phyloP scores from a whole-genome alignment of 352 stramenopile genomes.

The Pythium dissotocum region DNA sequence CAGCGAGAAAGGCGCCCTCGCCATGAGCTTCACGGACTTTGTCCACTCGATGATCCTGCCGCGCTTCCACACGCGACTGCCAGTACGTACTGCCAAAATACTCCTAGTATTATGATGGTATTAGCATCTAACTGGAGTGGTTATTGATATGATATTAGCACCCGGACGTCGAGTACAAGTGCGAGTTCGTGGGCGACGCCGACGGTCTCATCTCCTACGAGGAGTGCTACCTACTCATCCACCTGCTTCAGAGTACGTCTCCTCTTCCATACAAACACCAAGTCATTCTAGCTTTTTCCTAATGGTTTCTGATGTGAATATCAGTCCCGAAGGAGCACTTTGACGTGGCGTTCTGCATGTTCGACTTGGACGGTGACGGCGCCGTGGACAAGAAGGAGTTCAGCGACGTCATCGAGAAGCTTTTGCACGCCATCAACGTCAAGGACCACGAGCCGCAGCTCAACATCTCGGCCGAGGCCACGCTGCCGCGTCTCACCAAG shows the following conservation, averaged over 20 bases:
- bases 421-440: conserved; percentile 45
- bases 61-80: conserved; percentile 60
- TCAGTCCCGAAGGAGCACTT: conserved; percentile 78
- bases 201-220: conserved; percentile 79
- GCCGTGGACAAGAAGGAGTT: conserved; percentile 77
- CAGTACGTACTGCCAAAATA: conserved; percentile 40
- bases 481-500: conserved; percentile 56
- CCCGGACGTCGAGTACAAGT: conserved; percentile 56
- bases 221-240: conserved; percentile 78
- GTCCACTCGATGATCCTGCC: conserved; percentile 72
- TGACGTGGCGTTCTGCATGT: conserved; percentile 80
- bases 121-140: conserved; percentile 34
- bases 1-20: conserved; percentile 29
- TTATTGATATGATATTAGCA: conserved; percentile 32
- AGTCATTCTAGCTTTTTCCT: background rate
- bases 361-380: conserved; percentile 74
- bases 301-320: background rate
- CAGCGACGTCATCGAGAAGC: conserved; percentile 67
- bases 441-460: conserved; percentile 26
- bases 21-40: conserved; percentile 86
- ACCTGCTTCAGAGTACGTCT: conserved; percentile 70
- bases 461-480: conserved; percentile 41
- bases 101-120: too few species aligned
- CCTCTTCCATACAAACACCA: background rate
- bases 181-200: conserved; percentile 70